Conservation (phyloP, 1,139 yeast species). For the Debaryomyces sp. region DNA sequence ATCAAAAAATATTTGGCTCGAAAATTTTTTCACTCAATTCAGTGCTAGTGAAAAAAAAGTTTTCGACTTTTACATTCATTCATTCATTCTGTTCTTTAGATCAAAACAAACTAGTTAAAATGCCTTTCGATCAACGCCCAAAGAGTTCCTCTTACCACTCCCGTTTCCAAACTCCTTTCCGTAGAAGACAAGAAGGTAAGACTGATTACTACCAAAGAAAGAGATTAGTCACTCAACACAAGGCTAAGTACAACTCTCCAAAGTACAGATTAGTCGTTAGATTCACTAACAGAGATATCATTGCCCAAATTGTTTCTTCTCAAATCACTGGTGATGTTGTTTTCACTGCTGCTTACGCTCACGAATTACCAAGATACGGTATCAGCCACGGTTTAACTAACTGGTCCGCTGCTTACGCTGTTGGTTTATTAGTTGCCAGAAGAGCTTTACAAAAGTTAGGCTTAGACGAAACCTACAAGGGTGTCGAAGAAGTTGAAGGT, state of each 20-base stretch:
- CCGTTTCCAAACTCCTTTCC: conserved; percentile 99
- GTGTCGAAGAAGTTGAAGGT: conserved; percentile 99
- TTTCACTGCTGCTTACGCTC: conserved; percentile 97
- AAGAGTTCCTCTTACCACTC: conserved; percentile 97
- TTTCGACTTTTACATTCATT: not conserved
- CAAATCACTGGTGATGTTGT: conserved; percentile 97
- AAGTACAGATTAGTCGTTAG: conserved; percentile 99
- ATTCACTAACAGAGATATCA: conserved; percentile 99
- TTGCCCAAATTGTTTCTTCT: conserved; percentile 95
- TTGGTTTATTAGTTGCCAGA: conserved; percentile 98
- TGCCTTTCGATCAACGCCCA: conserved; percentile 75
- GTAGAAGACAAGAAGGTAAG: conserved; percentile 99
- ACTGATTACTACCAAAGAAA: conserved; percentile 99
- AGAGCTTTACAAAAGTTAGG: conserved; percentile 98
- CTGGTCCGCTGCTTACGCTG: conserved; percentile 99
- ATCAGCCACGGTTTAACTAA: conserved; percentile 98
- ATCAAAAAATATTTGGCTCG: not conserved
- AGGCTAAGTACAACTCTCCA: conserved; percentile 99
- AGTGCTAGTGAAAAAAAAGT: not conserved
- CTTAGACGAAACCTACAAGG: conserved; percentile 95
- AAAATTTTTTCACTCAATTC: conserved; percentile 6
- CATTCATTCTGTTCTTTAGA: not conserved
- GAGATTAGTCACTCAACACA: conserved; percentile 99
- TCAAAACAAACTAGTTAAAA: conserved; percentile 30
- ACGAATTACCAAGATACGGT: conserved; percentile 98